Evolutionary conservation across 768 basidiomycete genomes (phyloP).

Genomic region (Kwoniella pini): DNA sequence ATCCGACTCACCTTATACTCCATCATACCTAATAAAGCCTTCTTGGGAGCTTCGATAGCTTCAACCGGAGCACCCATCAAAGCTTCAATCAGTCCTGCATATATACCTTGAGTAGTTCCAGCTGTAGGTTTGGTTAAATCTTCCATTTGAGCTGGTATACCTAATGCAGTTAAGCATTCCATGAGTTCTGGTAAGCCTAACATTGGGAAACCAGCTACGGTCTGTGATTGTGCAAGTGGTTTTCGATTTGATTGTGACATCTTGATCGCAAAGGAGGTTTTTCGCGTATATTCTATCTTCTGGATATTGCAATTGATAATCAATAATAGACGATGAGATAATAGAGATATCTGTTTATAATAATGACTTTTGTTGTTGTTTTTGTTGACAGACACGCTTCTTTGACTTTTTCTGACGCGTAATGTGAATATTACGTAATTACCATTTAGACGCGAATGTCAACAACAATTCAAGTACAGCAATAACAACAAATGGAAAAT

Average conservation of each 20-base stretch:
- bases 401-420: slow-evolving; percentile 3
- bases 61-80: slow-evolving; percentile 45
- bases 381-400: not conserved
- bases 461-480: not conserved
- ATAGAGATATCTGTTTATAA: not conserved
- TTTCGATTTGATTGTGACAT: slow-evolving; percentile 23
- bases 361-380: not conserved
- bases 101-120: slow-evolving; percentile 37
- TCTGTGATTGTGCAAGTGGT: slow-evolving; percentile 11
- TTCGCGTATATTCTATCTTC: no score
- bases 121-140: slow-evolving; percentile 37
- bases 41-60: slow-evolving; percentile 40
- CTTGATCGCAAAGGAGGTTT: no score
- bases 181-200: slow-evolving; percentile 32
- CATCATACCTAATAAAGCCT: slow-evolving; percentile 49
- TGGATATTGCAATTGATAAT: no score
- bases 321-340: no score
- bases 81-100: slow-evolving; percentile 32
- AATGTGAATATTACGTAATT: not conserved
- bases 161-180: slow-evolving; percentile 40
- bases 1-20: slow-evolving; percentile 45
- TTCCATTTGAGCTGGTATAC: slow-evolving; percentile 33
- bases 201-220: slow-evolving; percentile 31
- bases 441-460: not conserved
- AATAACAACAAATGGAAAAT: not conserved